Percentiles rank a stretch among this genome's conserved stretches.
phyloP scores from a whole-genome alignment of 2,329 filamentous ascomycete genomes.

The Sclerotinia spermophila region DNA sequence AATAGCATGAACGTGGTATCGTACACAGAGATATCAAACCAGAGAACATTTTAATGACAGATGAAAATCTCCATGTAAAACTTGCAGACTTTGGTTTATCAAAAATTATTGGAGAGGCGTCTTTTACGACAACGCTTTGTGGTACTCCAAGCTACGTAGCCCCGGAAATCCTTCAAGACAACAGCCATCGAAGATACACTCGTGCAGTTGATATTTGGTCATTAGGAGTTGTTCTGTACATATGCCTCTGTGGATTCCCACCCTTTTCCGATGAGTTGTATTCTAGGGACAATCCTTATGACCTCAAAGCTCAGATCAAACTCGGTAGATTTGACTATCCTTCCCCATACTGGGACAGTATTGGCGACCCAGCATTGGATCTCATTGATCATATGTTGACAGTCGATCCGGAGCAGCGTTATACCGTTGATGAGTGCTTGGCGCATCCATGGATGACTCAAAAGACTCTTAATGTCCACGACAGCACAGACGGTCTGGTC shows the following conservation, averaged over 20 bases:
- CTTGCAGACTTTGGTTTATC: constrained; percentile 94
- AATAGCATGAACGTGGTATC: constrained; percentile 90
- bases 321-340: constrained; percentile 89
- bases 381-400: constrained; percentile 94
- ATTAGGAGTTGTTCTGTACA: constrained; percentile 94
- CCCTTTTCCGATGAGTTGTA: constrained; percentile 95
- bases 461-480: constrained; percentile 57
- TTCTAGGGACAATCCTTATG: constrained; percentile 77
- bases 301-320: constrained; percentile 84
- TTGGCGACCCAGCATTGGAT: constrained; percentile 82
- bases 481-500: constrained; percentile 89
- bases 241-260: constrained; percentile 93
- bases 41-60: constrained; percentile 68
- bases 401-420: constrained; percentile 78
- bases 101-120: constrained; percentile 98
- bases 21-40: constrained; percentile 83
- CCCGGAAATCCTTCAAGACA: constrained; percentile 86
- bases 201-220: constrained; percentile 97
- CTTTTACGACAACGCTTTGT: constrained; percentile 93
- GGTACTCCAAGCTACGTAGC: constrained; percentile 98
- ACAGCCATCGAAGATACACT: constrained; percentile 80
- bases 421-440: constrained; percentile 86
- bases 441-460: constrained; percentile 85
- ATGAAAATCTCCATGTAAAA: constrained; percentile 83
- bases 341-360: constrained; percentile 90